Evolutionary conservation across 164 flowering plant species (phyloP).

Genomic region (Nelumbo lutea): DNA sequence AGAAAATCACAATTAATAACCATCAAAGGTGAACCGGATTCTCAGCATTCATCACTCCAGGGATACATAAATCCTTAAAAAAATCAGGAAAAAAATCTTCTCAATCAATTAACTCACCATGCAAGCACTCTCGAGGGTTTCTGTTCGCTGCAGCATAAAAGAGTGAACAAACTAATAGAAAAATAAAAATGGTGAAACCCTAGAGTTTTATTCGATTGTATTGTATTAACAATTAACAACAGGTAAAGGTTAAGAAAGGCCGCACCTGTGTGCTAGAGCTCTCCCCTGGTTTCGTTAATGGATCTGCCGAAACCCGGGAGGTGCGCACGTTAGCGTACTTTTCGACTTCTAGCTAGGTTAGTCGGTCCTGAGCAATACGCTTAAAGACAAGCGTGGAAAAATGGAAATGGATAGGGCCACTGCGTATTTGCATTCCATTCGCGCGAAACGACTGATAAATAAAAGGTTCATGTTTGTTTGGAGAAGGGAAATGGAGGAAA

Average conservation of each 20-base stretch:
- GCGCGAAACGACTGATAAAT: neutral
- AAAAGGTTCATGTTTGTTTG: neutral
- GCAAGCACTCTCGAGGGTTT: constrained; percentile 10
- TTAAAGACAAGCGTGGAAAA: neutral
- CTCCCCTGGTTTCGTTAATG: constrained; percentile 18
- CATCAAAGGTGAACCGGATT: constrained; percentile 1
- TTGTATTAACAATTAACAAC: neutral
- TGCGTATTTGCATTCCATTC: neutral
- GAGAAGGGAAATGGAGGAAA: neutral
- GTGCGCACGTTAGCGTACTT: constrained; percentile 35
- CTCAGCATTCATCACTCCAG: constrained; percentile 3
- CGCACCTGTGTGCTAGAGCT: constrained; percentile 25
- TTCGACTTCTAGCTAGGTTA: neutral
- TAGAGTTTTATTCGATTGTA: constrained; percentile 6
- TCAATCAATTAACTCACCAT: constrained; percentile 5
- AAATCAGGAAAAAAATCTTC: neutral
- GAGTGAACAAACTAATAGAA: neutral
- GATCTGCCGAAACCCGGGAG: constrained; percentile 15
- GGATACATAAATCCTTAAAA: neutral
- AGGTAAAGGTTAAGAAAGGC: neutral
- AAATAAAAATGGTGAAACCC: neutral
- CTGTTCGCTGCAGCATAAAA: neutral
- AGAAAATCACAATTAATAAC: constrained; percentile 7
- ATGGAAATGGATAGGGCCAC: no score
- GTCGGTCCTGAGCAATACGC: neutral